Percentiles rank a stretch among this genome's conserved stretches.
These are phyloP conservation scores for Colletotrichum phormii DNA, from an alignment of 2,329 filamentous ascomycete species.

Conservation along the genomic window DNA sequence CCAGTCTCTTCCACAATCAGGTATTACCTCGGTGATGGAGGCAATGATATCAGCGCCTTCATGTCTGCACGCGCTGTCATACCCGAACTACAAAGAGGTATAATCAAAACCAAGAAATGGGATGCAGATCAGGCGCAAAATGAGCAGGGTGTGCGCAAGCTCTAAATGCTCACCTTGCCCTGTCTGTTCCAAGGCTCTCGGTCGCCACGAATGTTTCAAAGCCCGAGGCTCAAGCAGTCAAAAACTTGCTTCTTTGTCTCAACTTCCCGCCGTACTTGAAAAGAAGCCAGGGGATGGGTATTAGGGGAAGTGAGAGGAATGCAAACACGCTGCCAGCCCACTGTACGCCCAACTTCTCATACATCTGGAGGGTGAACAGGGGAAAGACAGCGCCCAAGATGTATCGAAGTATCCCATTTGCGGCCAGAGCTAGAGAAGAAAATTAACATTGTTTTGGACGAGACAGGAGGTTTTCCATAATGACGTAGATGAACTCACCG, in stretches of 20 bases:
- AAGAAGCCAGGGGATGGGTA: constrained; percentile 39
- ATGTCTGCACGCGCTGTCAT: no score
- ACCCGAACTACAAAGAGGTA: no score
- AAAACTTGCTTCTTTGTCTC: constrained; percentile 9
- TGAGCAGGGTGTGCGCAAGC: no score
- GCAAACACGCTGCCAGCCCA: constrained; percentile 46
- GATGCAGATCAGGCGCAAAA: no score
- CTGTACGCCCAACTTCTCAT: constrained; percentile 47
- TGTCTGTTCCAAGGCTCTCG: neutral
- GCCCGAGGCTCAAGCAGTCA: neutral
- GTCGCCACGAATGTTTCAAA: fast-evolving
- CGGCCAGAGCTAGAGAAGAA: constrained; percentile 43
- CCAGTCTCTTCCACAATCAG: no score
- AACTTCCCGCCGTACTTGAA: constrained; percentile 21
- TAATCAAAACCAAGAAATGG: no score
- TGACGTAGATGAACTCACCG: neutral
- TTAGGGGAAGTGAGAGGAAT: constrained; percentile 34
- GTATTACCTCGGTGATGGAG: no score
- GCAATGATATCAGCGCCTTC: no score
- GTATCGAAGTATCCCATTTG: constrained; percentile 58
- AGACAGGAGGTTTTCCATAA: neutral
- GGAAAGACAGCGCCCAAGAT: constrained; percentile 55
- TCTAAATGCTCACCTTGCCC: neutral
- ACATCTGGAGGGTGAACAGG: constrained; percentile 56
- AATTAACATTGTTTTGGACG: fast-evolving